Base-by-base conservation (phyloP, 768 basidiomycete genomes). In the Tulasnella sp. region DNA sequence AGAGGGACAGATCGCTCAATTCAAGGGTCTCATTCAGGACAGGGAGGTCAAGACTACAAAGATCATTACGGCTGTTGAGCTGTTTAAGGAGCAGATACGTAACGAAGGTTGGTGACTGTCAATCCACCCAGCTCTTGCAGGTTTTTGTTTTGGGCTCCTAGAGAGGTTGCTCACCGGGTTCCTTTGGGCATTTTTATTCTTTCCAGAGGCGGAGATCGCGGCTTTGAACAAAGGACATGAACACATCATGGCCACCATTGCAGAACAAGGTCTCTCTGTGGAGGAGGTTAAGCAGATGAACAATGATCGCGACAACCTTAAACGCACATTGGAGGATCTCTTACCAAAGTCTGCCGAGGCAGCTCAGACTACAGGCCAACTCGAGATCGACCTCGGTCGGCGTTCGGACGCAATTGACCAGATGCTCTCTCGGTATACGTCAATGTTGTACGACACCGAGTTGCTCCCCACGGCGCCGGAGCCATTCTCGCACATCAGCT, bases 251-350 rank as follows among this genome's bases (percentile, higher is more conserved):
- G 75, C 78, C 0, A 78, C 84, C 2, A 88, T 98, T 27, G 84
- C 83, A 66, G 80, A 74, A 30, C 96, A 99, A 70, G 93, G 96
- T 66, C 77, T 99, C 45, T 81, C 87, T 1, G 86, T 87, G 0
- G 90, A 93, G 69, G 93, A 99, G 70, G 91, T 96, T 43, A 72
- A 80, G 55, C 83, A 83, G 38, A 93, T 99, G 89, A 92, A 85
- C 65, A 82, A 82, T 3, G 92, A 97, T 63, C 85, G 91, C 59
- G 88, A 92, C 65, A 80, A 76, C 25, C 76, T 94, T 34, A 74
- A 80, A 3, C 79, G 82, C 52, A 85, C 79, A 64, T 71, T 92
- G 55, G 83, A 85, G 63, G 87, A 88, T 61, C 79, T 92, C 56
- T 84, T 81, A 63, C 74, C 80, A 61, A 91, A 85, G 67, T 80